Percentiles rank a stretch among this genome's conserved stretches.
Evolutionary conservation across 352 stramenopile genomes (phyloP).

Genomic region (Globisporangium acanthophoron): DNA sequence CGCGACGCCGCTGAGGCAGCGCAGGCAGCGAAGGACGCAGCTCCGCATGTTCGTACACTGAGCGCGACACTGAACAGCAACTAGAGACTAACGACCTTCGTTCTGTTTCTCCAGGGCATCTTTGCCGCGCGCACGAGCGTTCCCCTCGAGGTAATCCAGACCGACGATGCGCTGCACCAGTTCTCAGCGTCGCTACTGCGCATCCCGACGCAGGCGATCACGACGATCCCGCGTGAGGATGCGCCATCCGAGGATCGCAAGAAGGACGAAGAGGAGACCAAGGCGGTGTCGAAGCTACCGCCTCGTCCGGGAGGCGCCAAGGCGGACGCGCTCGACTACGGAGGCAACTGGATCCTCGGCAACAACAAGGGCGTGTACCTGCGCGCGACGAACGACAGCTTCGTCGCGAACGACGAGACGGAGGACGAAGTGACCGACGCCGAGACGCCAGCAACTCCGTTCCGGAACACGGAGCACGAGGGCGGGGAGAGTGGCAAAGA

Average conservation of each 20-base stretch:
- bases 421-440: constrained; percentile 46
- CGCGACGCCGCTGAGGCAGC: constrained; percentile 28
- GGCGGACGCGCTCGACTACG: constrained; percentile 26
- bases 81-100: background rate
- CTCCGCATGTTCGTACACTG: constrained; percentile 11
- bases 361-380: constrained; percentile 72
- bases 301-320: background rate
- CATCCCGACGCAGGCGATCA: constrained; percentile 73
- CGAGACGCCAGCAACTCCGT: constrained; percentile 46
- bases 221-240: constrained; percentile 67
- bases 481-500: constrained; percentile 4
- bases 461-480: constrained; percentile 22
- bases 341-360: constrained; percentile 79
- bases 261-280: constrained; percentile 16
- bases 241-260: constrained; percentile 10
- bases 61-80: too few relatives aligned
- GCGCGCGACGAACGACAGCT: constrained; percentile 58
- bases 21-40: constrained; percentile 21
- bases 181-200: constrained; percentile 64
- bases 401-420: constrained; percentile 60
- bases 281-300: background rate
- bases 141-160: constrained; percentile 46
- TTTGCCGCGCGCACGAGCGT: constrained; percentile 29
- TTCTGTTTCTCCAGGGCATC: constrained; percentile 27
- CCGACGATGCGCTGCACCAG: constrained; percentile 50